Conservation (phyloP, 139 green algal species). For the Micractinium sp. region DNA sequence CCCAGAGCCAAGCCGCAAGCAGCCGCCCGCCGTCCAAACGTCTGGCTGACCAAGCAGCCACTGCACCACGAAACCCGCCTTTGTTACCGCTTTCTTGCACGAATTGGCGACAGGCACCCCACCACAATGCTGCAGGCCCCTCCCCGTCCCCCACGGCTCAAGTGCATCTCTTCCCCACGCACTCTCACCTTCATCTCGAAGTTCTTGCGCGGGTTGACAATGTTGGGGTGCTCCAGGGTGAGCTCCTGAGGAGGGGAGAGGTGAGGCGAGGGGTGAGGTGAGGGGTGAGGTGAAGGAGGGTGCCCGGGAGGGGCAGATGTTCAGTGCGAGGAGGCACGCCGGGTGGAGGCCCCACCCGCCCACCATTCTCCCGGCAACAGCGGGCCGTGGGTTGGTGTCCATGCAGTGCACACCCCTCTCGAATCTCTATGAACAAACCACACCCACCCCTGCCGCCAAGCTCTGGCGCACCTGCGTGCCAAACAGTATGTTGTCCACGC, state of each 20-base stretch:
- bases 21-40: background rate
- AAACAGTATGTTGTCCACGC: constrained; percentile 88
- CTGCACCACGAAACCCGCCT: background rate
- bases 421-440: constrained; percentile 16
- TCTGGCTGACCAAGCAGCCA: background rate
- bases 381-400: constrained; percentile 83
- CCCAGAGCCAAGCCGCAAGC: too few species aligned
- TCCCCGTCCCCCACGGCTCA: background rate
- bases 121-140: background rate
- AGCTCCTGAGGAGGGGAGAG: constrained; percentile 62
- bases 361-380: too few species aligned
- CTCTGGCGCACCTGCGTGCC: constrained; percentile 58
- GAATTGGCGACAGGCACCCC: background rate
- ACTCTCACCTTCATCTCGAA: constrained; percentile 14
- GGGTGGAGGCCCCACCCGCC: too few species aligned
- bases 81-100: too few species aligned
- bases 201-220: constrained; percentile 76
- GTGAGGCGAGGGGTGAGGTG: background rate
- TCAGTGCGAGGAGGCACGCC: background rate
- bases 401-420: constrained; percentile 80
- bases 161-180: background rate
- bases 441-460: too few species aligned
- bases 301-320: background rate
- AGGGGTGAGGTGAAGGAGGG: background rate
- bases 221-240: constrained; percentile 84